These are phyloP conservation scores for Olyra latifolia DNA, from an alignment of 176 grass and related monocot species.

Conservation along the genomic window DNA sequence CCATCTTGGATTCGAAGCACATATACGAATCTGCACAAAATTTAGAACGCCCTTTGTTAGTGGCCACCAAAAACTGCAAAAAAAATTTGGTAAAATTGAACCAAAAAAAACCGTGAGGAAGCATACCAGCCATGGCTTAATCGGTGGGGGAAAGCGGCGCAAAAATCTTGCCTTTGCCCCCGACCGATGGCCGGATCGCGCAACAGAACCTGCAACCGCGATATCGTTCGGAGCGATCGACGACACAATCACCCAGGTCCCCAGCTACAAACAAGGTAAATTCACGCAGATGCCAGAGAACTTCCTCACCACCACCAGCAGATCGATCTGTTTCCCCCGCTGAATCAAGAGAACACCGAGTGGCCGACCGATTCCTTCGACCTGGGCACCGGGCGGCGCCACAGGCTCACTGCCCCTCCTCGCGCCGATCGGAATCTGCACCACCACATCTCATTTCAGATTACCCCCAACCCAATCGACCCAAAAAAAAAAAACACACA, in stretches of 20 bases:
- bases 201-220: background rate
- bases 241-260: background rate
- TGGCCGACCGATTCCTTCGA: background rate
- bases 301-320: constrained; percentile 12
- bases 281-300: background rate
- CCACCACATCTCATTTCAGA: background rate
- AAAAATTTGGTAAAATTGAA: background rate
- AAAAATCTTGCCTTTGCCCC: constrained; percentile 19
- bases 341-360: background rate
- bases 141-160: background rate
- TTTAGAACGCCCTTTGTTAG: background rate
- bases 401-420: background rate
- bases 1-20: constrained; percentile 9
- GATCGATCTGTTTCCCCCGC: background rate
- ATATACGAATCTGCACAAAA: constrained; percentile 37
- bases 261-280: background rate
- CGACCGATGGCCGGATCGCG: background rate
- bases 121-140: constrained; percentile 13
- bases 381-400: constrained; percentile 6
- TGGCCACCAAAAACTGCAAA: background rate
- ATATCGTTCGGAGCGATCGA: background rate
- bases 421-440: constrained; percentile 18
- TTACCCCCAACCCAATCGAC: background rate
- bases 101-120: background rate
- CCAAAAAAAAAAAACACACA: background rate